These are phyloP conservation scores for Lipomyces yamanashiensis DNA, from an alignment of 805 yeast species.

Conservation along the genomic window DNA sequence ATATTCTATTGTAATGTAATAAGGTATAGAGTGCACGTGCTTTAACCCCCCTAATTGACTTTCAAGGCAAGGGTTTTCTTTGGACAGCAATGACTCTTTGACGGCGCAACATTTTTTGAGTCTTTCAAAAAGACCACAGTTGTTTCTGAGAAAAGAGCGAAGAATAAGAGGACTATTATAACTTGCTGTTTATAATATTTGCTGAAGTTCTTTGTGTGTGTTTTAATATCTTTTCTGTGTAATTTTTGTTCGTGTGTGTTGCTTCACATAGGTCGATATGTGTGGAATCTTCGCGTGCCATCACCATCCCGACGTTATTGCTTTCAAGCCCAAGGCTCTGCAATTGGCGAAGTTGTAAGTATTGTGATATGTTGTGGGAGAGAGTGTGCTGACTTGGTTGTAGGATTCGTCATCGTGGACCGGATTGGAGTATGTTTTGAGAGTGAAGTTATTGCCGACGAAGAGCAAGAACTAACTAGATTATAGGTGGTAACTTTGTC, in stretches of 20 bases:
- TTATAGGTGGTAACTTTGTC: conserved; percentile 66
- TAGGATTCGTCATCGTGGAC: conserved; percentile 97
- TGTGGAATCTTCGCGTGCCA: conserved; percentile 98
- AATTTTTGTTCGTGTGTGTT: not conserved
- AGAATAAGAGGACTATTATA: not conserved
- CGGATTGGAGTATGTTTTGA: conserved; percentile 72
- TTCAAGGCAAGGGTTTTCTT: not conserved
- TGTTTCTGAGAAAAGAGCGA: not conserved
- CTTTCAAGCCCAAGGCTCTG: conserved; percentile 84
- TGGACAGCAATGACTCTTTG: conserved; percentile 10
- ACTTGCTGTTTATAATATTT: not conserved
- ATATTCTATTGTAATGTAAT: too few species aligned
- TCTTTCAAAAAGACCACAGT: not conserved
- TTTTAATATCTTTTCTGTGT: not conserved
- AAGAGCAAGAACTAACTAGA: not conserved
- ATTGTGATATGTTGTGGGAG: not conserved
- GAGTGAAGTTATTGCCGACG: conserved; percentile 3
- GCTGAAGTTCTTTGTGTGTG: not conserved
- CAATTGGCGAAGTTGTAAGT: conserved; percentile 69
- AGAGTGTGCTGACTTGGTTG: not conserved
- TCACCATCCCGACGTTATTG: conserved; percentile 76
- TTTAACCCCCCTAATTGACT: not conserved
- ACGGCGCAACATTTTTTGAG: conserved; percentile 13
- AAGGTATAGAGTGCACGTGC: not conserved
- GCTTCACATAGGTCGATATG: conserved; percentile 54